Evolutionary conservation across 495 filamentous ascomycete species (phyloP).

Genomic region (Neurospora terricola): DNA sequence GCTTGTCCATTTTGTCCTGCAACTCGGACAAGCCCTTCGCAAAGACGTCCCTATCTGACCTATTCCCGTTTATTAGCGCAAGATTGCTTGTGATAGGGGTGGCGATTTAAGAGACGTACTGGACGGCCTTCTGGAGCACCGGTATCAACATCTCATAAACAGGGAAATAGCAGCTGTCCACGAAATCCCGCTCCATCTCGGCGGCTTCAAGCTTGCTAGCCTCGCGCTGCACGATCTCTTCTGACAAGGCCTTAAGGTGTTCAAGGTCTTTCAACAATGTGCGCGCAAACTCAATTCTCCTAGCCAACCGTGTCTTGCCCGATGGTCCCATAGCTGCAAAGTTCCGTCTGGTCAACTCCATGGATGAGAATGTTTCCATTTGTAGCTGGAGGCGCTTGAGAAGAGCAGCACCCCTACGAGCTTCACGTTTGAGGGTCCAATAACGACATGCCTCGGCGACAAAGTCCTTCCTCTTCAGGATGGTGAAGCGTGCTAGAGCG

Average conservation of each 20-base stretch:
- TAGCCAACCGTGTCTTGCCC: constrained; percentile 64
- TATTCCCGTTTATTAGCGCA: constrained; percentile 28
- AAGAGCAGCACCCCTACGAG: constrained; percentile 78
- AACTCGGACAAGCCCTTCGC: constrained; percentile 51
- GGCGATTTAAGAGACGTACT: constrained; percentile 38
- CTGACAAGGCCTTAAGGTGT: constrained; percentile 56
- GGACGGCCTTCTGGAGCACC: constrained; percentile 65
- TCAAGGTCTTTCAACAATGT: constrained; percentile 66
- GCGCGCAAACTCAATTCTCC: constrained; percentile 81
- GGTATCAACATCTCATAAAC: constrained; percentile 67
- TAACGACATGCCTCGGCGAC: constrained; percentile 88
- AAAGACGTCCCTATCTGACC: constrained; percentile 70
- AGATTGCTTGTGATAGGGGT: not conserved
- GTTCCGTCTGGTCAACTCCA: constrained; percentile 90
- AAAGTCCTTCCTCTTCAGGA: constrained; percentile 83
- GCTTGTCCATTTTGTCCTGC: constrained; percentile 54
- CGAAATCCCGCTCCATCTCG: constrained; percentile 60
- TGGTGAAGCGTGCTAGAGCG: constrained; percentile 66
- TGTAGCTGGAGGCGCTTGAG: constrained; percentile 88
- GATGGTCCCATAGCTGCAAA: constrained; percentile 84
- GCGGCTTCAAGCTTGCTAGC: constrained; percentile 62
- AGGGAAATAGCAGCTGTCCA: constrained; percentile 87
- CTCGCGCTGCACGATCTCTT: constrained; percentile 63
- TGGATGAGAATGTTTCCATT: constrained; percentile 88
- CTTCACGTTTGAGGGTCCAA: constrained; percentile 95